These are phyloP conservation scores for Nothophaeocryptopus gaeumannii DNA, from an alignment of 2,329 filamentous ascomycete species.

Conservation along the genomic window DNA sequence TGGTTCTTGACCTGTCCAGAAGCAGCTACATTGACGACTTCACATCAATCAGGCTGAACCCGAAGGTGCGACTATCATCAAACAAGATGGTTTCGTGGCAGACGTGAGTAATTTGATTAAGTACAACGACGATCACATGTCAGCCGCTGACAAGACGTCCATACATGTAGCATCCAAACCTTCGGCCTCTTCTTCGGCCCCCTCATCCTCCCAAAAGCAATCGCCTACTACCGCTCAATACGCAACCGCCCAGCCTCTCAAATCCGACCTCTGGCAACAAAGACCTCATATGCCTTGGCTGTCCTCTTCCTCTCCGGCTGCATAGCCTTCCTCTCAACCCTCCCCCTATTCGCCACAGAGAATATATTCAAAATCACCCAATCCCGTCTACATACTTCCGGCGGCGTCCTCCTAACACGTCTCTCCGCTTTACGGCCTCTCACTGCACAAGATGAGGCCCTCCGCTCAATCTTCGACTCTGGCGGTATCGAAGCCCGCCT, in stretches of 20 bases:
- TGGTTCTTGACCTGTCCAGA: too few relatives aligned
- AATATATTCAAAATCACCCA: slow-evolving; percentile 78
- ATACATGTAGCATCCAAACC: slow-evolving; percentile 42
- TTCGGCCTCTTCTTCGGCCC: slow-evolving; percentile 62
- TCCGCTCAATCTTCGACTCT: slow-evolving; percentile 67
- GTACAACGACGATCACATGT: neutral
- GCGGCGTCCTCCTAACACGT: slow-evolving; percentile 78
- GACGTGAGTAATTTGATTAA: slow-evolving; percentile 5
- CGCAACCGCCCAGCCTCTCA: slow-evolving; percentile 34
- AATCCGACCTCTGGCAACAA: slow-evolving; percentile 52
- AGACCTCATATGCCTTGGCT: slow-evolving; percentile 57
- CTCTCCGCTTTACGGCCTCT: slow-evolving; percentile 61
- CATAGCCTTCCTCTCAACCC: slow-evolving; percentile 58
- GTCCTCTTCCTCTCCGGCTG: slow-evolving; percentile 57
- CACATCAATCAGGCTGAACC: neutral
- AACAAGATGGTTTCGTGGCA: slow-evolving; percentile 17
- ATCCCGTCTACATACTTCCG: slow-evolving; percentile 81
- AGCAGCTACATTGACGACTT: too few relatives aligned
- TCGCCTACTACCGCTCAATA: slow-evolving; percentile 62
- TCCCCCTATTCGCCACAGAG: slow-evolving; percentile 67
- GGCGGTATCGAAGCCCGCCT: slow-evolving; percentile 63
- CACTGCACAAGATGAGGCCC: slow-evolving; percentile 59
- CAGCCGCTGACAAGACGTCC: neutral
- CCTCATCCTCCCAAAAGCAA: slow-evolving; percentile 64
- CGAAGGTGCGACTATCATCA: neutral